phyloP scores from a whole-genome alignment of 2,329 filamentous ascomycete species.

The Alternaria incomplexa region DNA sequence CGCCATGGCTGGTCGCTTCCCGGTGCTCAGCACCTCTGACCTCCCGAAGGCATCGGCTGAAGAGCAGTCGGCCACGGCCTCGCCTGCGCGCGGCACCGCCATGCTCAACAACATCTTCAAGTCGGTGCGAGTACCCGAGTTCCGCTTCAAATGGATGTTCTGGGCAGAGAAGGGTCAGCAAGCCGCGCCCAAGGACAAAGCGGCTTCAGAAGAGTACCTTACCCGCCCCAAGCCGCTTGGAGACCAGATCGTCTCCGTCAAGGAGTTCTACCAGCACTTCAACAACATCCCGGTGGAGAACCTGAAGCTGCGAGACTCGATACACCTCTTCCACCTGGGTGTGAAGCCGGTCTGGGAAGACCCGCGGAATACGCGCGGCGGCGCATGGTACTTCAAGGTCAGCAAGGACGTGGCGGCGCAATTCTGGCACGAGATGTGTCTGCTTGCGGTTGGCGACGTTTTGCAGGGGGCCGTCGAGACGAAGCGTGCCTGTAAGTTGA shows the following conservation, averaged over 20 bases:
- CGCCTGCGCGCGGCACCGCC: conserved; percentile 77
- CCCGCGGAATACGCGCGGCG: conserved; percentile 81
- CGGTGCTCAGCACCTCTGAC: conserved; percentile 45
- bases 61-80: conserved; percentile 66
- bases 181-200: conserved; percentile 28
- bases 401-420: conserved; percentile 73
- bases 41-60: conserved; percentile 68
- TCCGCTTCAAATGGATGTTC: conserved; percentile 60
- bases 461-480: conserved; percentile 74
- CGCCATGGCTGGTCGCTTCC: conserved; percentile 42
- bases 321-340: conserved; percentile 81
- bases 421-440: conserved; percentile 81
- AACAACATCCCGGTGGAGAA: conserved; percentile 79
- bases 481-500: conserved; percentile 62
- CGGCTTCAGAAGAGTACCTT: conserved; percentile 48
- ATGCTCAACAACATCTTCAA: conserved; percentile 63
- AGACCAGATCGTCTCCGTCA: conserved; percentile 54
- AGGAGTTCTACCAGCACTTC: conserved; percentile 58
- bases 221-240: conserved; percentile 54
- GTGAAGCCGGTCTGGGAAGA: conserved; percentile 88
- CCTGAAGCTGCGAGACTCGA: conserved; percentile 69
- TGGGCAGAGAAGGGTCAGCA: conserved; percentile 55
- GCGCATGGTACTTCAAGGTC: conserved; percentile 91
- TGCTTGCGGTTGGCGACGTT: conserved; percentile 83
- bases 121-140: conserved; percentile 56